phyloP scores from a whole-genome alignment of 129 eudicot genomes.

The Chrysanthemum makinoi region DNA sequence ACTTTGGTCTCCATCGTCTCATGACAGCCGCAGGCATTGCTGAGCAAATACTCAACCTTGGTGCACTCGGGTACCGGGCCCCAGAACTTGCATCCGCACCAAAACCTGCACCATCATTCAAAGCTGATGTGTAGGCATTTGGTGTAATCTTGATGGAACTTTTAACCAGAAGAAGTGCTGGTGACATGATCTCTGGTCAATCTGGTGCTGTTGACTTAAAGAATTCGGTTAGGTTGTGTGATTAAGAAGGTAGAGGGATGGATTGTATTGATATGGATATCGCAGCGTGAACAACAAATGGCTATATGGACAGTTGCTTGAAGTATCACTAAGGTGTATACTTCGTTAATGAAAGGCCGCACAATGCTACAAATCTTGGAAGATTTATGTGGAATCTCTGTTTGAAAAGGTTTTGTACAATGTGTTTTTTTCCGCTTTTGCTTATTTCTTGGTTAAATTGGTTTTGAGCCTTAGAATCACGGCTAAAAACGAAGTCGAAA shows the following conservation, averaged over 20 bases:
- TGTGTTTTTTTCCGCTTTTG: conserved; percentile 30
- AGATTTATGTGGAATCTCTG: conserved; percentile 68
- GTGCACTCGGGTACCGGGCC: conserved; percentile 96
- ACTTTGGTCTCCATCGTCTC: conserved; percentile 87
- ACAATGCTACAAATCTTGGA: conserved; percentile 79
- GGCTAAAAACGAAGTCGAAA: conserved; percentile 35
- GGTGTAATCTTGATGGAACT: conserved; percentile 97
- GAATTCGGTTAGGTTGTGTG: conserved; percentile 91
- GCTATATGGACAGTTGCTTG: conserved; percentile 89
- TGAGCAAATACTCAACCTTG: conserved; percentile 88
- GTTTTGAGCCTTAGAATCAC: conserved; percentile 33
- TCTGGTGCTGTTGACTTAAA: conserved; percentile 94
- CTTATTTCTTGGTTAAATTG: conserved; percentile 33
- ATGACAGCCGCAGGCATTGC: conserved; percentile 91
- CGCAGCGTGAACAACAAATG: conserved; percentile 61
- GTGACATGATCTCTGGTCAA: conserved; percentile 95
- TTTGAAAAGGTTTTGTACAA: conserved; percentile 51
- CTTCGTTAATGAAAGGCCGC: conserved; percentile 92
- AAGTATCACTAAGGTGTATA: conserved; percentile 80
- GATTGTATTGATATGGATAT: conserved; percentile 91
- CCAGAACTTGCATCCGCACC: conserved; percentile 81
- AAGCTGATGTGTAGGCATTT: conserved; percentile 88
- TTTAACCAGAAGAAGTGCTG: conserved; percentile 90
- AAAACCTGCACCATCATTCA: conserved; percentile 69
- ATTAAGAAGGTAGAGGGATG: conserved; percentile 85